Evolutionary conservation across 2,329 filamentous ascomycete species (phyloP).

Genomic region (Thielaviopsis punctulata): DNA sequence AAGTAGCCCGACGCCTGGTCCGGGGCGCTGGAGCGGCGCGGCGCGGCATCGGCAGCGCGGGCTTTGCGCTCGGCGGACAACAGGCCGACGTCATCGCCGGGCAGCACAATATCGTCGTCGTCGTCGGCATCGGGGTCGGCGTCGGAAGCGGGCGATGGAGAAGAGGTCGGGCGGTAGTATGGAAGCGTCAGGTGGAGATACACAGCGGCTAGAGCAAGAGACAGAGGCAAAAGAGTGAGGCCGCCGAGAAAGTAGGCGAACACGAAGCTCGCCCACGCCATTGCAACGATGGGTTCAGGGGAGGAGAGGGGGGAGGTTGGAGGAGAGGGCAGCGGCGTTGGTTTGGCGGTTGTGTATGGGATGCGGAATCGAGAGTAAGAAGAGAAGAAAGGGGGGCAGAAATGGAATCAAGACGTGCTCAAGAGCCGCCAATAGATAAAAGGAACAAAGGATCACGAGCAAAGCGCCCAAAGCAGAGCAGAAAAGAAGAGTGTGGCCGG

Average conservation of each 20-base stretch:
- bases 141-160: background rate
- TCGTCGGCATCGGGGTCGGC: slow-evolving; percentile 20
- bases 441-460: no score
- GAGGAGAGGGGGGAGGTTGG: background rate
- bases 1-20: slow-evolving; percentile 86
- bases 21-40: slow-evolving; percentile 39
- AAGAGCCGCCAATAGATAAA: no score
- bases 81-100: slow-evolving; percentile 46
- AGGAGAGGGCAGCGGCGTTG: background rate
- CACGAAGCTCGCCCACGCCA: slow-evolving; percentile 44
- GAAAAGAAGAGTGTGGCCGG: no score
- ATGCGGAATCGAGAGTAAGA: no score
- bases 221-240: slow-evolving; percentile 67
- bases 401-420: no score
- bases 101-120: slow-evolving; percentile 31
- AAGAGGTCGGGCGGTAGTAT: slow-evolving; percentile 19
- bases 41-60: slow-evolving; percentile 34
- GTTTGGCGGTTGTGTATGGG: background rate
- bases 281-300: slow-evolving; percentile 17
- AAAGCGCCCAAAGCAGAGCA: no score
- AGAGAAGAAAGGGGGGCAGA: no score
- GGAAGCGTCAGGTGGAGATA: slow-evolving; percentile 57
- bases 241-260: slow-evolving; percentile 72
- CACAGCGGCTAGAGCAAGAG: slow-evolving; percentile 41
- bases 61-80: slow-evolving; percentile 39